phyloP scores from a whole-genome alignment of 495 filamentous ascomycete genomes.

The Annulohypoxylon nitens region DNA sequence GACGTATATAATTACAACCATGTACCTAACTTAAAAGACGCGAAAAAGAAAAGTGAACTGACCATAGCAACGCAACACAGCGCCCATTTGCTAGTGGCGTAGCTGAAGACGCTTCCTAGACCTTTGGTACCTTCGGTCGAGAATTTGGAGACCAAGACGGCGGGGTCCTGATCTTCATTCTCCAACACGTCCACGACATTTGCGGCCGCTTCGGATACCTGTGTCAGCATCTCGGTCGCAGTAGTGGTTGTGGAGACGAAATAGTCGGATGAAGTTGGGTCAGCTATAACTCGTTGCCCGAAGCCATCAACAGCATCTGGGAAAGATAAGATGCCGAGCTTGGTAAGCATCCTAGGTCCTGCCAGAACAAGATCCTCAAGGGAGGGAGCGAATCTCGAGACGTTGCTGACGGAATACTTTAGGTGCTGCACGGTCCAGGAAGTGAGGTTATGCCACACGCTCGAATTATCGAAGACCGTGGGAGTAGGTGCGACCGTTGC shows the following conservation, averaged over 20 bases:
- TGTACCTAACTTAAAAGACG: not conserved
- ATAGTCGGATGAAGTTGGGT: conserved; percentile 62
- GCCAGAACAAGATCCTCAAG: conserved; percentile 70
- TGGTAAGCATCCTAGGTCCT: conserved; percentile 73
- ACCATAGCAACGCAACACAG: conserved; percentile 82
- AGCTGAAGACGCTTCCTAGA: conserved; percentile 89
- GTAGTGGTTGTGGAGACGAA: conserved; percentile 51
- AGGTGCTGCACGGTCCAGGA: conserved; percentile 60
- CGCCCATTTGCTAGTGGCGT: conserved; percentile 94
- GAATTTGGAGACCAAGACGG: conserved; percentile 60
- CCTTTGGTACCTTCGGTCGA: conserved; percentile 66
- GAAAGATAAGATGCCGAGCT: conserved; percentile 69
- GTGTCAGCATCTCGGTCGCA: conserved; percentile 53
- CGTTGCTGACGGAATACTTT: conserved; percentile 58
- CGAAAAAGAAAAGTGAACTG: conserved; percentile 10
- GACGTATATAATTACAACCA: conserved; percentile 28
- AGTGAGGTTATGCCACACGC: conserved; percentile 63
- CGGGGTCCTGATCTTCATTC: conserved; percentile 53
- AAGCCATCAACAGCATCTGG: conserved; percentile 74
- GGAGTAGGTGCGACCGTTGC: conserved; percentile 41
- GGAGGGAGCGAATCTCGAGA: conserved; percentile 59
- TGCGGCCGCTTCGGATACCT: conserved; percentile 52
- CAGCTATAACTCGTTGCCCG: conserved; percentile 71
- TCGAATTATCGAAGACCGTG: conserved; percentile 55
- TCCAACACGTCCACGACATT: conserved; percentile 46